Evolutionary conservation across 331 rosid genomes (phyloP), one percentile per base, ranked within the genome.

Genomic region (Cydonia oblonga): DNA sequence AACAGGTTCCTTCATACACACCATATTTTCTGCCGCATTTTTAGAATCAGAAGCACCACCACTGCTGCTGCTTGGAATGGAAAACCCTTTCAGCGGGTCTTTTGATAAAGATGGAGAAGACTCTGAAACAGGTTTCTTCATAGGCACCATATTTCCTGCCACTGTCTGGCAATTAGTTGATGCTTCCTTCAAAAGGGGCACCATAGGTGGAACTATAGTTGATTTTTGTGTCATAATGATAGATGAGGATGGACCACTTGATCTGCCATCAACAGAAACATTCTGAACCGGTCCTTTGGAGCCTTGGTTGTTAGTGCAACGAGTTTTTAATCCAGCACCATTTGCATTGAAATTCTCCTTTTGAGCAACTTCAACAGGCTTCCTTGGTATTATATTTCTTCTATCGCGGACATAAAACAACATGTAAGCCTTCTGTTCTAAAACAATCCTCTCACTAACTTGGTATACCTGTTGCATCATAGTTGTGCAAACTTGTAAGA

Each of bases 401-500:
- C 87, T 84, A 81, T 95, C 90, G 18, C 99, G 96, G 54, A 89
- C 97, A 88, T 95, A 95, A 80, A 95, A 95, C 80, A 95, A 76
- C 99, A 95, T 95, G 87, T 95, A 95, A 46, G 99, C 99, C 85
- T 88, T 90, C 81, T 95, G 99, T 66, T 87, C 87, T 40, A 89
- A 81, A 77, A 95, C 99, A 72, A 74, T 86, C 64, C 81, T 82
- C 75, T 95, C 99, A 68, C 95, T 82, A 51, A 88, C 96, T 75
- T 75, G 87, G 59, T 76, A 64, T 49, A 95, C 99, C 99, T 95
- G 93, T 80, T 32, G 60, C 74, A 80, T 16, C 42, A 53, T 33
- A 61, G 70, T 58, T 35, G 51, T 13, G 32, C 28, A 59, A 79
- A 69, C 40, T 40, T 72, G 60, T 29, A n/a, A 18, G 69, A 19